Percentiles rank a stretch among this genome's conserved stretches.
Conservation (phyloP, 2,329 filamentous ascomycete genomes). For the Botryotinia narcissicola region DNA sequence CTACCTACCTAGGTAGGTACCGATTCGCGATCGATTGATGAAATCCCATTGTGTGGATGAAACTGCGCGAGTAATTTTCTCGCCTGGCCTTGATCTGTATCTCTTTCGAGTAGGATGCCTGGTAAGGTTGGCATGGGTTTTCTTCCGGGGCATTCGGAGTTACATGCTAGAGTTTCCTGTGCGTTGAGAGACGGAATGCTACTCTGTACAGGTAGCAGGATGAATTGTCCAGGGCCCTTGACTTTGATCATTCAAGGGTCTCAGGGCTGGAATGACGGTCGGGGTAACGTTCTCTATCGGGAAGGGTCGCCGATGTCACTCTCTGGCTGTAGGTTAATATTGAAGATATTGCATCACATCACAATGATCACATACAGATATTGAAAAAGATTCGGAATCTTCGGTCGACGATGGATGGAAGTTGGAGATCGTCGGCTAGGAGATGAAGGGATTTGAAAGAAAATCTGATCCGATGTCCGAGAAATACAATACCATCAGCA, state of each 20-base stretch:
- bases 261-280: background rate
- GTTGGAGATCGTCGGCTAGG: background rate
- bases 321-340: background rate
- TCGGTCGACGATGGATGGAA: background rate
- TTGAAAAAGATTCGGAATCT: background rate
- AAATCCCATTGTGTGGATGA: background rate
- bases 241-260: background rate
- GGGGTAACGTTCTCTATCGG: background rate
- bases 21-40: background rate
- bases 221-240: background rate
- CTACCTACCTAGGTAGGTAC: background rate
- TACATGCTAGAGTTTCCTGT: background rate
- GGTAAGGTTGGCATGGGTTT: background rate
- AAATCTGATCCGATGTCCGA: background rate
- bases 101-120: background rate
- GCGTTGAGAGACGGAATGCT: background rate
- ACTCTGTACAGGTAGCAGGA: background rate
- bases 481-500: background rate
- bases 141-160: background rate
- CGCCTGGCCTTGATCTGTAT: background rate
- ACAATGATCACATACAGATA: background rate
- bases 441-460: background rate
- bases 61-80: background rate
- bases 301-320: slow-evolving; percentile 10
- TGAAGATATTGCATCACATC: background rate